A percentile compares a stretch with the other conserved stretches of the same genome.
Conservation (phyloP, 108 stramenopile species). For the Nitzschia putrida region DNA sequence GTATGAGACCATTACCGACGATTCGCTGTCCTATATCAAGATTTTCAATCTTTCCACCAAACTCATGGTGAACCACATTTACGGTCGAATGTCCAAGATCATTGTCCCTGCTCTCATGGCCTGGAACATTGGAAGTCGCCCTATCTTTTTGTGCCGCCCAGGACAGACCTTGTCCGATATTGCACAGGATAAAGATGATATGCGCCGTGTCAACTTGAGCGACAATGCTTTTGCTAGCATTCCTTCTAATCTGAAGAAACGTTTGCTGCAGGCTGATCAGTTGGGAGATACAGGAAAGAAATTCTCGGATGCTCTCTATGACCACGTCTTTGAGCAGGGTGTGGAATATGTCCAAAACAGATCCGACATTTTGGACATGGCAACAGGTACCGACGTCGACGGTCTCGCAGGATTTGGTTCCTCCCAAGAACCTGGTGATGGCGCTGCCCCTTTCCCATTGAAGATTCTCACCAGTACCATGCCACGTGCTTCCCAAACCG, state of each 20-base stretch:
- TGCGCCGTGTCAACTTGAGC: conserved; percentile 21
- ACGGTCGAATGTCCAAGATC: conserved; percentile 86
- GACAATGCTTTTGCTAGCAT: conserved; percentile 29
- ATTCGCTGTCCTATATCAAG: conserved; percentile 92
- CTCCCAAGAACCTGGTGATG: conserved; percentile 11
- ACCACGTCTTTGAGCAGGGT: conserved; percentile 66
- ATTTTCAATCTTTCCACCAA: conserved; percentile 88
- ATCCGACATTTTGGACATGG: conserved; percentile 39
- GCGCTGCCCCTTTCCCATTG: conserved; percentile 63
- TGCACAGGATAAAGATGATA: conserved; percentile 49
- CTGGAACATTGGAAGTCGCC: conserved; percentile 89
- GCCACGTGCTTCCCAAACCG: conserved; percentile 84
- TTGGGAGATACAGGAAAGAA: conserved; percentile 60
- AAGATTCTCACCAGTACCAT: conserved; percentile 76
- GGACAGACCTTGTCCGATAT: conserved; percentile 73
- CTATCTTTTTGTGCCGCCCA: conserved; percentile 82
- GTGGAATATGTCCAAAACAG: conserved; percentile 59
- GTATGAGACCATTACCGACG: conserved; percentile 94
- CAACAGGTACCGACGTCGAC: conserved; percentile 66
- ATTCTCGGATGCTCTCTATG: conserved; percentile 73
- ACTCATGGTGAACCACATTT: conserved; percentile 74
- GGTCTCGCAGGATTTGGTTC: conserved; percentile 40
- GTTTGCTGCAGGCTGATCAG: conserved; percentile 55
- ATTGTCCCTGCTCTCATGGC: conserved; percentile 89
- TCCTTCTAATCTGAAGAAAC: conserved; percentile 27